A percentile compares a stretch with the other conserved stretches of the same genome.
phyloP scores from a whole-genome alignment of 306 rosid genomes.

The Rosa lucieae region DNA sequence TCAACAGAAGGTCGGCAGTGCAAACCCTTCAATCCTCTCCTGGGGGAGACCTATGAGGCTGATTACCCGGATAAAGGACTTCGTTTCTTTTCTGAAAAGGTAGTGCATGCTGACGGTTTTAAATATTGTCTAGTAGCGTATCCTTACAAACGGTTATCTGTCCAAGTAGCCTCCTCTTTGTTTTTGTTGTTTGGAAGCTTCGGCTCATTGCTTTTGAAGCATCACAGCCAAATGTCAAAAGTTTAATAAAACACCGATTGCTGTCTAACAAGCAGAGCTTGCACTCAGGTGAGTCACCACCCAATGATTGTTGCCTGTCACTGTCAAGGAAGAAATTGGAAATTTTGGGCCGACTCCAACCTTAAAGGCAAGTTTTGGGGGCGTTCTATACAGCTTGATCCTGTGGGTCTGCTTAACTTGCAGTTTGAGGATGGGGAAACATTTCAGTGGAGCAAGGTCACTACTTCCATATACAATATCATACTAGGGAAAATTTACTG shows the following conservation, averaged over 20 bases:
- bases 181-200: constrained; percentile 8
- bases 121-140: background rate
- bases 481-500: constrained; percentile 94
- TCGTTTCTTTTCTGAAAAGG: constrained; percentile 90
- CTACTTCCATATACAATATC: constrained; percentile 95
- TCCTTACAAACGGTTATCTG: background rate
- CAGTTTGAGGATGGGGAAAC: constrained; percentile 91
- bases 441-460: constrained; percentile 99
- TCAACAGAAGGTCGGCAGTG: constrained; percentile 98
- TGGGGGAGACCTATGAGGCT: constrained; percentile 97
- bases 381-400: constrained; percentile 94
- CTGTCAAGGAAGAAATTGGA: constrained; percentile 94
- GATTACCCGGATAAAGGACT: constrained; percentile 98
- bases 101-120: constrained; percentile 28
- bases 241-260: constrained; percentile 26
- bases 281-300: constrained; percentile 93
- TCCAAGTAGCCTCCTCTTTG: constrained; percentile 18
- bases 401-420: constrained; percentile 87
- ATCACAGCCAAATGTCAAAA: constrained; percentile 10
- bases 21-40: constrained; percentile 98
- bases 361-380: constrained; percentile 99
- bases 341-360: constrained; percentile 96
- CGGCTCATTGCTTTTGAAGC: constrained; percentile 16
- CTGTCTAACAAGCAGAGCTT: constrained; percentile 43
- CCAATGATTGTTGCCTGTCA: constrained; percentile 98